A percentile compares a stretch with the other conserved stretches of the same genome.
Evolutionary conservation across 768 basidiomycete species (phyloP).

Genomic region (Naganishia vaughanmartiniae): DNA sequence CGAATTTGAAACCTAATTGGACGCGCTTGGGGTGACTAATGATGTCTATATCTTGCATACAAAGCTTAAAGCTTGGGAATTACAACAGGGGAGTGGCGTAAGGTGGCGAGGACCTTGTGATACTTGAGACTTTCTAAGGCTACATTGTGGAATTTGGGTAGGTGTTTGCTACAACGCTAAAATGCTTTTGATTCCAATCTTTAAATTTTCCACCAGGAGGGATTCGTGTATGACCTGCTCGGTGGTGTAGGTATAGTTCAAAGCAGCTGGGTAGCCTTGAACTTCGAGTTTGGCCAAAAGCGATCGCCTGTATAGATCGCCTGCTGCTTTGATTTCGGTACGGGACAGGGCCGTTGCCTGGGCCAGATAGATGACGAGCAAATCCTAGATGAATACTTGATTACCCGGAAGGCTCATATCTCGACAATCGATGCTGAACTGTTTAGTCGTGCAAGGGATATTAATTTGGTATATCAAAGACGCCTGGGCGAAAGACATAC

Average conservation of each 20-base stretch:
- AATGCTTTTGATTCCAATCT: neutral
- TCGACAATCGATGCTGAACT: conserved; percentile 12
- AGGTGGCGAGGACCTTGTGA: neutral
- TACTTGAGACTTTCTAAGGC: neutral
- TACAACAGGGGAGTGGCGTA: too few relatives aligned
- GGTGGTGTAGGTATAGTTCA: neutral
- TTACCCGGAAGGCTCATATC: neutral
- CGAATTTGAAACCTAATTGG: too few relatives aligned
- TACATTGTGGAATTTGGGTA: neutral
- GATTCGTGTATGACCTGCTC: neutral
- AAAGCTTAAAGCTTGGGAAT: too few relatives aligned
- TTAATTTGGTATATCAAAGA: neutral
- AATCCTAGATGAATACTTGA: too few relatives aligned
- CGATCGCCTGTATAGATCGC: too few relatives aligned
- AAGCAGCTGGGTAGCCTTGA: neutral
- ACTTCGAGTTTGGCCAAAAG: too few relatives aligned
- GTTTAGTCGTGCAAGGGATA: neutral
- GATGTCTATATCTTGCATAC: too few relatives aligned
- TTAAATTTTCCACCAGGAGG: neutral
- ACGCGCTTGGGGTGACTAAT: too few relatives aligned
- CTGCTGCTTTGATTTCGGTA: too few relatives aligned
- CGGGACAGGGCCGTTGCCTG: too few relatives aligned
- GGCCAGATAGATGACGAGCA: too few relatives aligned
- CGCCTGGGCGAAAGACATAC: conserved; percentile 16
- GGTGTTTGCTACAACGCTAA: conserved; percentile 10